Percentiles rank a stretch among this genome's conserved stretches.
Conservation (phyloP, 192 early-diverging fungal species). For the Linnemannia hyalina region DNA sequence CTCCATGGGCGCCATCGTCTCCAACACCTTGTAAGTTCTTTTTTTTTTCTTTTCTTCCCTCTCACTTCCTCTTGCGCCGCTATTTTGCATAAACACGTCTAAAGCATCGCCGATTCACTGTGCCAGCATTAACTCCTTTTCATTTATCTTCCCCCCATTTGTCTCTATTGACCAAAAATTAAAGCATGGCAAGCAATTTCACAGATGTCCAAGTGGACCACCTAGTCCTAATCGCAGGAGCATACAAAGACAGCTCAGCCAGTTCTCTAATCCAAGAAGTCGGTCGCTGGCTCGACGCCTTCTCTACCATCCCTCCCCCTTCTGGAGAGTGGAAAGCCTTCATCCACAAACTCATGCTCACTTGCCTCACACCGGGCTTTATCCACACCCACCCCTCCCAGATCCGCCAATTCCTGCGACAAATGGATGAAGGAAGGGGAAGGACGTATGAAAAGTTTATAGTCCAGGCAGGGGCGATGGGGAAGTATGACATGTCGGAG, state of each 20-base stretch:
- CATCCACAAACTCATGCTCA: conserved; percentile 5
- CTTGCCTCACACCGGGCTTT: not conserved
- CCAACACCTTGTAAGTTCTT: not conserved
- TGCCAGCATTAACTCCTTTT: too few relatives aligned
- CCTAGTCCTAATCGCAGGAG: not conserved
- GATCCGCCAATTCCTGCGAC: not conserved
- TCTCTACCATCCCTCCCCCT: not conserved
- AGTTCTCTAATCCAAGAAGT: not conserved
- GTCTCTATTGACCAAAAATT: not conserved
- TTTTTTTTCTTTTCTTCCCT: not conserved
- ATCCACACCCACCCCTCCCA: not conserved
- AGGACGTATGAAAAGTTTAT: not conserved
- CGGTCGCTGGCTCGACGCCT: not conserved
- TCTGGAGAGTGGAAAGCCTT: conserved; percentile 1
- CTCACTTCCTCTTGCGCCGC: too few relatives aligned
- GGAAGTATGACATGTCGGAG: conserved; percentile 4
- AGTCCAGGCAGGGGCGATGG: not conserved
- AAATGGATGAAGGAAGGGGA: not conserved
- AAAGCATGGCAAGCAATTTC: not conserved
- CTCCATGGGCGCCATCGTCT: conserved; percentile 7
- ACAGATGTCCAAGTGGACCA: not conserved
- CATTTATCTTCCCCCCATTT: too few relatives aligned
- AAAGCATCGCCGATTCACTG: too few relatives aligned
- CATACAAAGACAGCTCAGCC: not conserved
- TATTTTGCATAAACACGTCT: too few relatives aligned